Evolutionary conservation across 441 rosid species (phyloP).

Genomic region (Geranium incanum): DNA sequence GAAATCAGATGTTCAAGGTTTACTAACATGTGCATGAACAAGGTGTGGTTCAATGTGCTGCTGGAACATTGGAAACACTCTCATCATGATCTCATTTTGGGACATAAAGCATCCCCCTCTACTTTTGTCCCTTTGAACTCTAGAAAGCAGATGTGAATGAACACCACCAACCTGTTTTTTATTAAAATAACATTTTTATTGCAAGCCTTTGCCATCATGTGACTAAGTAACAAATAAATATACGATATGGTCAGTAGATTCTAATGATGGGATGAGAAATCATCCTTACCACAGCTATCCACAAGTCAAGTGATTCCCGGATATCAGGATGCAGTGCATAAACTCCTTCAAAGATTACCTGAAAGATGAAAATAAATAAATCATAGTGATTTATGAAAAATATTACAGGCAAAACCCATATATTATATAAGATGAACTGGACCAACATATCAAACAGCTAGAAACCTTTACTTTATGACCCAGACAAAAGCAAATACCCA

Average conservation of each 20-base stretch:
- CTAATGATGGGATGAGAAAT: slow-evolving; percentile 20
- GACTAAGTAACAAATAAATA: background rate
- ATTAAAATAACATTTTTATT: slow-evolving; percentile 21
- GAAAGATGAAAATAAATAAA: slow-evolving; percentile 22
- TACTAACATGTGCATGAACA: slow-evolving; percentile 97
- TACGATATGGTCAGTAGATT: slow-evolving; percentile 15
- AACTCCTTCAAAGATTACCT: slow-evolving; percentile 96
- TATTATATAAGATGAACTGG: background rate
- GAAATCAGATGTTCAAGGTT: slow-evolving; percentile 20
- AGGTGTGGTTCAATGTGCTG: slow-evolving; percentile 97
- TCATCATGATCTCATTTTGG: slow-evolving; percentile 98
- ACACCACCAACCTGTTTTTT: slow-evolving; percentile 91
- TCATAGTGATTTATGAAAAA: slow-evolving; percentile 7
- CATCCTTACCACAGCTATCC: slow-evolving; percentile 96
- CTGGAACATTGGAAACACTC: slow-evolving; percentile 98
- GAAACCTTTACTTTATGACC: background rate
- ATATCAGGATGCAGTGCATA: slow-evolving; percentile 97
- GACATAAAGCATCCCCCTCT: slow-evolving; percentile 80
- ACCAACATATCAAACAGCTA: slow-evolving; percentile 2
- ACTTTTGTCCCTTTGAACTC: slow-evolving; percentile 98
- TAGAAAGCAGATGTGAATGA: slow-evolving; percentile 93
- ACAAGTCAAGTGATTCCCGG: slow-evolving; percentile 77
- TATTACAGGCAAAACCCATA: background rate
- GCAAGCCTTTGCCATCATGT: slow-evolving; percentile 9
- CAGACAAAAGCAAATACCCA: slow-evolving; percentile 3